Percentiles rank a stretch among this genome's conserved stretches.
Conservation (phyloP, 805 yeast genomes). For the Candida tibetensis region DNA sequence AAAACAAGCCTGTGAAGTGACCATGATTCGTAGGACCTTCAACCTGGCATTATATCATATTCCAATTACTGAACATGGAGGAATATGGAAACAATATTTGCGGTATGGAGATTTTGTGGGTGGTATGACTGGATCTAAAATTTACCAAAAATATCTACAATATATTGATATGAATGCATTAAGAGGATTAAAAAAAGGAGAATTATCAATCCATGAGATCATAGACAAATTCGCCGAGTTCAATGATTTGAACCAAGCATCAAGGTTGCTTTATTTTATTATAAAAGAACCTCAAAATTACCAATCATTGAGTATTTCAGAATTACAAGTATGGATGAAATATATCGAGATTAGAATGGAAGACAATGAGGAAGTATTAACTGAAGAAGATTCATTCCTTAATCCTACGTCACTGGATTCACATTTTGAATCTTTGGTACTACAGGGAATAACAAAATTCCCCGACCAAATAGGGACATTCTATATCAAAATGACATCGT, state of each 20-base stretch:
- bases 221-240: conserved; percentile 31
- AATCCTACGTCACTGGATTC: not conserved
- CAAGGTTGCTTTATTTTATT: conserved; percentile 30
- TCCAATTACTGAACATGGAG: conserved; percentile 49
- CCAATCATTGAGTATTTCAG: conserved; percentile 29
- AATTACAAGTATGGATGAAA: conserved; percentile 46
- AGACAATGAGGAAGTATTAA: not conserved
- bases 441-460: conserved; percentile 24
- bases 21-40: conserved; percentile 42
- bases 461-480: conserved; percentile 61
- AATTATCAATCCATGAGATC: conserved; percentile 29
- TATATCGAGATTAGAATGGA: conserved; percentile 41
- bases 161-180: conserved; percentile 5
- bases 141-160: conserved; percentile 31
- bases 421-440: not conserved
- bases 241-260: conserved; percentile 24
- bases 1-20: conserved; percentile 28
- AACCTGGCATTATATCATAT: conserved; percentile 48
- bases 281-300: conserved; percentile 29
- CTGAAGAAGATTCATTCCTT: too few species aligned
- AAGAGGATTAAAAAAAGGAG: conserved; percentile 5
- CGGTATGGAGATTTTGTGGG: conserved; percentile 46
- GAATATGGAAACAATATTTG: conserved; percentile 51
- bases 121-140: conserved; percentile 35
- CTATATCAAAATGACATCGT: conserved; percentile 46